Evolutionary conservation across 768 basidiomycete genomes (phyloP).

Genomic region (Kwoniella pini): DNA sequence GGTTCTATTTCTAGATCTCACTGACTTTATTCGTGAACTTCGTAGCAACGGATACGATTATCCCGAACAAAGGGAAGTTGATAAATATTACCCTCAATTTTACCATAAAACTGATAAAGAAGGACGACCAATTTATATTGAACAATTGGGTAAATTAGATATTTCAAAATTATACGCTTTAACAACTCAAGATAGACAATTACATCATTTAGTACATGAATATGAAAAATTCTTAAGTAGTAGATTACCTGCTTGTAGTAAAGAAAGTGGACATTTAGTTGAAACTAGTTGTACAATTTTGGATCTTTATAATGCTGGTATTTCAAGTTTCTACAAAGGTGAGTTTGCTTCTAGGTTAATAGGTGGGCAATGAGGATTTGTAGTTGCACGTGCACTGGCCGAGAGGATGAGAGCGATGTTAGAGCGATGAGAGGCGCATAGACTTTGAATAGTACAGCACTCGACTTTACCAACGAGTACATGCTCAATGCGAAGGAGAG

Average conservation of each 20-base stretch:
- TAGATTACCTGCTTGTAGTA: conserved; percentile 72
- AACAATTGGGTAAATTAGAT: conserved; percentile 87
- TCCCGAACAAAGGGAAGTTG: conserved; percentile 74
- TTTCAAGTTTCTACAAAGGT: conserved; percentile 78
- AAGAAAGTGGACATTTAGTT: conserved; percentile 75
- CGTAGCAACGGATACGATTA: conserved; percentile 67
- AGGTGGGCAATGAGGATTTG: no score
- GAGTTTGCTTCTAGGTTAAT: conserved; percentile 13
- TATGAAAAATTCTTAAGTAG: conserved; percentile 84
- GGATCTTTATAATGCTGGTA: conserved; percentile 68
- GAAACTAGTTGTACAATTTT: conserved; percentile 98
- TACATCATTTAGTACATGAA: conserved; percentile 83
- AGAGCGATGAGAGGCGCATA: no score
- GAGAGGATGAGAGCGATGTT: no score
- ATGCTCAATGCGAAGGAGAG: no score
- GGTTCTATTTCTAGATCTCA: no score
- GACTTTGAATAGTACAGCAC: no score
- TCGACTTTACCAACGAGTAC: no score
- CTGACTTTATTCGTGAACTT: not conserved
- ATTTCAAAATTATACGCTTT: conserved; percentile 74
- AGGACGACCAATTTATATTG: conserved; percentile 92
- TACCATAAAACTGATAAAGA: conserved; percentile 97
- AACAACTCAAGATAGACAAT: conserved; percentile 83
- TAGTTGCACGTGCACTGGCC: no score
- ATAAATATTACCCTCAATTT: conserved; percentile 92